Percentiles rank a stretch among this genome's conserved stretches.
Conservation (phyloP, 1,139 yeast genomes). For the Diutina rugosa region DNA sequence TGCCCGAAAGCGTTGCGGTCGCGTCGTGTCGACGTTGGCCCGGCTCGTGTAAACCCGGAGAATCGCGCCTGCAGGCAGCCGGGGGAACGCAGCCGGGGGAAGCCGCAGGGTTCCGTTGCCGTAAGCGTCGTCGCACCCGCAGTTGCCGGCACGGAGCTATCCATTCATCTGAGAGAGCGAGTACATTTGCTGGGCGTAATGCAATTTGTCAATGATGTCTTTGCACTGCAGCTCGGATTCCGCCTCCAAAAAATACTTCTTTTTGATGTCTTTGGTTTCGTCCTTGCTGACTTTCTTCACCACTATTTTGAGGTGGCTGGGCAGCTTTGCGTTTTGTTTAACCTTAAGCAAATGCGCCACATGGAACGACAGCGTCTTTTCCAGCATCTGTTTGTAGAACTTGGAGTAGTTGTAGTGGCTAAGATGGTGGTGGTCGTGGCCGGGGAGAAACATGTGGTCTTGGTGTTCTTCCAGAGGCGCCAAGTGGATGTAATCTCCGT, state of each 20-base stretch:
- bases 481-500: constrained; percentile 85
- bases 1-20: background rate
- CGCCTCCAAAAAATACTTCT: constrained; percentile 84
- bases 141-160: background rate
- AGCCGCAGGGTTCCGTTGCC: background rate
- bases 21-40: background rate
- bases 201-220: constrained; percentile 63
- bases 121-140: background rate
- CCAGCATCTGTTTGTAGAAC: constrained; percentile 27
- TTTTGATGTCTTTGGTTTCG: constrained; percentile 16
- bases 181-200: constrained; percentile 39
- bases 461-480: constrained; percentile 41
- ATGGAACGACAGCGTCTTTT: constrained; percentile 82
- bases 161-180: background rate
- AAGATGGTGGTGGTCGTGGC: constrained; percentile 20
- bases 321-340: constrained; percentile 57
- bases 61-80: background rate
- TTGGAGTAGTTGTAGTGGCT: constrained; percentile 44
- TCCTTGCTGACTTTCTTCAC: constrained; percentile 35
- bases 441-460: constrained; percentile 15
- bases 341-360: constrained; percentile 65
- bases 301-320: constrained; percentile 70
- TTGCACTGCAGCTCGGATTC: constrained; percentile 45
- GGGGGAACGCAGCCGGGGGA: background rate
- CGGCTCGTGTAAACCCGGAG: background rate